These are phyloP conservation scores for Tolypocladium ovalisporum DNA, from an alignment of 2,329 filamentous ascomycete genomes.

Conservation along the genomic window DNA sequence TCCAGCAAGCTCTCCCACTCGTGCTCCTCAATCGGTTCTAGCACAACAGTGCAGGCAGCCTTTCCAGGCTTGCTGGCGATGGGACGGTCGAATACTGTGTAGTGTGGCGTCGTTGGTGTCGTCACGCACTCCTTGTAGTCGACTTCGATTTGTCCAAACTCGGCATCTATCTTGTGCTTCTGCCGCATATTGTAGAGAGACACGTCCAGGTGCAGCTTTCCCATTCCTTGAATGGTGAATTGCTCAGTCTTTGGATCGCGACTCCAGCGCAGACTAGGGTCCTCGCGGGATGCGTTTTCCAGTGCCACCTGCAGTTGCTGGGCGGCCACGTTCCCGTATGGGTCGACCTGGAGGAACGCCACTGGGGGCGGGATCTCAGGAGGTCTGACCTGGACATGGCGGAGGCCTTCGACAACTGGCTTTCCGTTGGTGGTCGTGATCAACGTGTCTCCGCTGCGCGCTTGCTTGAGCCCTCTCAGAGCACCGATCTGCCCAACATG, in stretches of 20 bases:
- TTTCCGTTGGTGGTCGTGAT: conserved; percentile 56
- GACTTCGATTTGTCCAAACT: conserved; percentile 88
- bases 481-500: conserved; percentile 87
- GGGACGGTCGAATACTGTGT: conserved; percentile 62
- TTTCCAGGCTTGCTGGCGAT: conserved; percentile 72
- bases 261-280: conserved; percentile 79
- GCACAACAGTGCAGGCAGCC: conserved; percentile 59
- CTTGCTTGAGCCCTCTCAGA: conserved; percentile 77
- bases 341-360: conserved; percentile 92
- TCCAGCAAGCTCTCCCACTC: conserved; percentile 26
- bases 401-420: conserved; percentile 56
- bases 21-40: conserved; percentile 48
- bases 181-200: conserved; percentile 78
- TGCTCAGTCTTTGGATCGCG: conserved; percentile 85
- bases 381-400: conserved; percentile 71
- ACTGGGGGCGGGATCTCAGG: conserved; percentile 88
- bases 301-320: conserved; percentile 70
- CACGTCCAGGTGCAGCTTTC: conserved; percentile 89
- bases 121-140: conserved; percentile 83
- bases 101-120: conserved; percentile 41
- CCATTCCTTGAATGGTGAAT: conserved; percentile 91
- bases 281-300: conserved; percentile 72
- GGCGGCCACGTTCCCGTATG: conserved; percentile 63
- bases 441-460: conserved; percentile 89
- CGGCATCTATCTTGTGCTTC: conserved; percentile 76